Evolutionary conservation across 495 filamentous ascomycete species (phyloP).

Genomic region (Aspergillus baeticus): DNA sequence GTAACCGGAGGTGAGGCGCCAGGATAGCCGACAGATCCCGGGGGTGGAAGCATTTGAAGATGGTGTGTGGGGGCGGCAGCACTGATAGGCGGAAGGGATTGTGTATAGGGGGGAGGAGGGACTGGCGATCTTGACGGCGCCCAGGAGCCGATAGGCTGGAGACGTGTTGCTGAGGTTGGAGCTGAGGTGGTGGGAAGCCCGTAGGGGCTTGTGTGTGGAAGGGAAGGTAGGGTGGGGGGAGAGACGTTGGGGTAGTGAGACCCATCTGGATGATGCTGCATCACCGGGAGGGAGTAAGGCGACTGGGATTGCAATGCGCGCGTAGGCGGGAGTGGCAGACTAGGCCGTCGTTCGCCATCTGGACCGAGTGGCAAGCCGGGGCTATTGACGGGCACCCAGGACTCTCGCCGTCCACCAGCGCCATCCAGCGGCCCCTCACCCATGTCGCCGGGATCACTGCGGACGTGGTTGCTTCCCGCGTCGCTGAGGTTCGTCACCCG

Average conservation of each 20-base stretch:
- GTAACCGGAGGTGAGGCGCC: constrained; percentile 39
- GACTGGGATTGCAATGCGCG: constrained; percentile 40
- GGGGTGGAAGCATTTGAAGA: constrained; percentile 35
- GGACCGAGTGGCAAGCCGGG: constrained; percentile 34
- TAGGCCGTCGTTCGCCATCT: constrained; percentile 44
- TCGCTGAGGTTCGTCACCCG: constrained; percentile 40
- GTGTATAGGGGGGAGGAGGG: constrained; percentile 39
- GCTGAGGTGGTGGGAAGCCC: constrained; percentile 22
- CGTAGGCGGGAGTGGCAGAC: constrained; percentile 40
- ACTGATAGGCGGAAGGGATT: constrained; percentile 42
- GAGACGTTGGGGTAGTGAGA: constrained; percentile 33
- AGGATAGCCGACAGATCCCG: constrained; percentile 32
- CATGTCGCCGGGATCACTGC: constrained; percentile 40
- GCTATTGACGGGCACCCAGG: constrained; percentile 47
- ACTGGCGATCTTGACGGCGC: constrained; percentile 34
- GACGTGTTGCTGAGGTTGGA: constrained; percentile 33
- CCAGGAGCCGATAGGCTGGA: constrained; percentile 46
- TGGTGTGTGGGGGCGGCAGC: constrained; percentile 28
- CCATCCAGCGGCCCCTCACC: constrained; percentile 35
- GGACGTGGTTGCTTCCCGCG: constrained; percentile 40
- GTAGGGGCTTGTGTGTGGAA: constrained; percentile 22
- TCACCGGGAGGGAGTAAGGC: constrained; percentile 40
- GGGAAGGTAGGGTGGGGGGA: constrained; percentile 37
- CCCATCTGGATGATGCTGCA: constrained; percentile 44
- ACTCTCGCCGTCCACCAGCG: constrained; percentile 39